Evolutionary conservation across 495 filamentous ascomycete genomes (phyloP).

Genomic region (Aspergillus nidulans): DNA sequence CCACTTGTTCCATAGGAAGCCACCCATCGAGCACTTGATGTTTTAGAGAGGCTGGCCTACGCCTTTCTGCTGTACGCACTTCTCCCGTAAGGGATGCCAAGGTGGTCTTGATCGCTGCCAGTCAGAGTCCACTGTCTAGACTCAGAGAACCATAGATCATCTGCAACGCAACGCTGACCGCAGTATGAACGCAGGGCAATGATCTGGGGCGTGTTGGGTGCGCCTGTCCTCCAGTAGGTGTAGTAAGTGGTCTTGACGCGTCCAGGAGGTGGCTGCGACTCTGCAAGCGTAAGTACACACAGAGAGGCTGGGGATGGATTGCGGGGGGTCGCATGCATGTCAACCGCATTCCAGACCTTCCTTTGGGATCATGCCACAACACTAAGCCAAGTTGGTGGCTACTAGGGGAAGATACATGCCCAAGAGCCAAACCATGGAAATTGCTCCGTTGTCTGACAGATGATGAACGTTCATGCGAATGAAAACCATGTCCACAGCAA

Average conservation of each 20-base stretch:
- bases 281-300: neutral
- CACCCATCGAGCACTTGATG: neutral
- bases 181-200: neutral
- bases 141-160: neutral
- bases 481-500: neutral
- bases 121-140: neutral
- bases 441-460: neutral
- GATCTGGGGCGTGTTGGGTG: neutral
- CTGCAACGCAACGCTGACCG: constrained; percentile 4
- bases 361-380: neutral
- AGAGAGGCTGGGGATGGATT: neutral
- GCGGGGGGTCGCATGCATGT: neutral
- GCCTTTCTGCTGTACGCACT: neutral
- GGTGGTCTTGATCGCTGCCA: neutral
- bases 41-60: neutral
- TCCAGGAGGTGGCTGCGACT: neutral
- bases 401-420: neutral
- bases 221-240: neutral
- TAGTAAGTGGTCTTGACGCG: neutral
- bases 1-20: neutral
- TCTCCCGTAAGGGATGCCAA: neutral
- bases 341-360: neutral
- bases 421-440: neutral
- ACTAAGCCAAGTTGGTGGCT: neutral
- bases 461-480: neutral